phyloP scores from a whole-genome alignment of 306 rosid species.

The Medicago lupulina region DNA sequence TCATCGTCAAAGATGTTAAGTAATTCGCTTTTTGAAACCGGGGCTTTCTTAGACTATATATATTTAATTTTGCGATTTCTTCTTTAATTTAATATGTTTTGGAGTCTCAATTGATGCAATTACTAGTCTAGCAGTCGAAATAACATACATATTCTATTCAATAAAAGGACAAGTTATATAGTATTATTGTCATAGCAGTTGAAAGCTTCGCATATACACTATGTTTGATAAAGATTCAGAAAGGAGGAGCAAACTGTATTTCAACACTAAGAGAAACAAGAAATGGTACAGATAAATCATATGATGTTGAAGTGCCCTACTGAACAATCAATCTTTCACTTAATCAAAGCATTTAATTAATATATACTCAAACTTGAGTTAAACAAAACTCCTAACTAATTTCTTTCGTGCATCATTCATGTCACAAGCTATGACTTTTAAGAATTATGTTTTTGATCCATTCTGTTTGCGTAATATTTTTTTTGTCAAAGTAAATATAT shows the following conservation, averaged over 20 bases:
- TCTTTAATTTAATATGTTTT: slow-evolving; percentile 34
- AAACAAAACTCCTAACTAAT: not conserved
- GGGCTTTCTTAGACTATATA: not conserved
- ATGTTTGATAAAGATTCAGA: slow-evolving; percentile 8
- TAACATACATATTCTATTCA: slow-evolving; percentile 10
- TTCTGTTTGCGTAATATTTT: too few species aligned
- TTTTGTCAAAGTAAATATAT: too few species aligned
- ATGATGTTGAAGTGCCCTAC: slow-evolving; percentile 39
- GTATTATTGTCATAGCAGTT: slow-evolving; percentile 37
- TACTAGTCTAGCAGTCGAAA: slow-evolving; percentile 33
- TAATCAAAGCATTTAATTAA: not conserved
- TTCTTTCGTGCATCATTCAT: not conserved
- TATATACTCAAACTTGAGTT: not conserved
- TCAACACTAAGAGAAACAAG: slow-evolving; percentile 38
- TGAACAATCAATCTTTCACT: slow-evolving; percentile 43
- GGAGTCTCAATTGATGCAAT: slow-evolving; percentile 41
- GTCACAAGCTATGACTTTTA: not conserved
- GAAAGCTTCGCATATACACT: slow-evolving; percentile 49
- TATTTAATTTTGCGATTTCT: not conserved
- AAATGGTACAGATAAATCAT: slow-evolving; percentile 18
- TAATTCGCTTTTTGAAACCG: slow-evolving; percentile 24
- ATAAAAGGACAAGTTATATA: slow-evolving; percentile 40
- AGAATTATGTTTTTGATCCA: not conserved
- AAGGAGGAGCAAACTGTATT: slow-evolving; percentile 29
- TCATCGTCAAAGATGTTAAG: slow-evolving; percentile 47